These are phyloP conservation scores for Raffaelea deltoideospora DNA, from an alignment of 2,329 filamentous ascomycete species.

Conservation along the genomic window DNA sequence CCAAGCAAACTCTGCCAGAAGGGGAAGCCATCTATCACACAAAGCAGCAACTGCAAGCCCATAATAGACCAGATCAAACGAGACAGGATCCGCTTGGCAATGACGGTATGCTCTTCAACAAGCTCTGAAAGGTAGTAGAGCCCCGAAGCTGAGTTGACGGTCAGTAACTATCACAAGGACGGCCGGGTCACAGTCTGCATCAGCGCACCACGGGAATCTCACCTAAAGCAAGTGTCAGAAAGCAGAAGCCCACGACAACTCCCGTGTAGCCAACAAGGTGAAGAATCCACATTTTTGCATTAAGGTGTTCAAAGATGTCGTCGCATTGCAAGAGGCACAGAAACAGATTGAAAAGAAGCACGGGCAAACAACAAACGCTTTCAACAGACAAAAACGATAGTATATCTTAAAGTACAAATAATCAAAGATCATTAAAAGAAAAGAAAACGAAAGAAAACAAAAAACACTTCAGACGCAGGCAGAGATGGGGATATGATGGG, in stretches of 20 bases:
- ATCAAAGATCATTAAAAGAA: too few species aligned
- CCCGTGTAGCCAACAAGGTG: slow-evolving; percentile 83
- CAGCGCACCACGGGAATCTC: too few species aligned
- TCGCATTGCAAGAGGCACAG: too few species aligned
- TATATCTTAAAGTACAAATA: too few species aligned
- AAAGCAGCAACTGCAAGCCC: slow-evolving; percentile 56
- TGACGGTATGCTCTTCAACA: slow-evolving; percentile 91
- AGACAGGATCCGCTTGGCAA: slow-evolving; percentile 75
- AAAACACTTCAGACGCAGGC: too few species aligned
- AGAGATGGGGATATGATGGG: too few species aligned
- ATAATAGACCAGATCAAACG: slow-evolving; percentile 77
- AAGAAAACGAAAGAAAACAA: too few species aligned
- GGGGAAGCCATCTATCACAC: slow-evolving; percentile 74
- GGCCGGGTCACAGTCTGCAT: too few species aligned
- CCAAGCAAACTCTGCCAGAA: slow-evolving; percentile 58
- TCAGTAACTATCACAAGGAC: not conserved
- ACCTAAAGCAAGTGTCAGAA: slow-evolving; percentile 89
- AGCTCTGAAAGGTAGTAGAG: slow-evolving; percentile 97
- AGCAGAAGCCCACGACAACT: slow-evolving; percentile 76
- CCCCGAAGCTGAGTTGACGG: slow-evolving; percentile 56
- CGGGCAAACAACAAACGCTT: too few species aligned
- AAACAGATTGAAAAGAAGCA: too few species aligned
- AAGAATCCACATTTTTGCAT: slow-evolving; percentile 93
- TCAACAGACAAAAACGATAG: too few species aligned
- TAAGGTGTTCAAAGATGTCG: too few species aligned